phyloP scores from a whole-genome alignment of 495 filamentous ascomycete species.

The Sporormia fimetaria region DNA sequence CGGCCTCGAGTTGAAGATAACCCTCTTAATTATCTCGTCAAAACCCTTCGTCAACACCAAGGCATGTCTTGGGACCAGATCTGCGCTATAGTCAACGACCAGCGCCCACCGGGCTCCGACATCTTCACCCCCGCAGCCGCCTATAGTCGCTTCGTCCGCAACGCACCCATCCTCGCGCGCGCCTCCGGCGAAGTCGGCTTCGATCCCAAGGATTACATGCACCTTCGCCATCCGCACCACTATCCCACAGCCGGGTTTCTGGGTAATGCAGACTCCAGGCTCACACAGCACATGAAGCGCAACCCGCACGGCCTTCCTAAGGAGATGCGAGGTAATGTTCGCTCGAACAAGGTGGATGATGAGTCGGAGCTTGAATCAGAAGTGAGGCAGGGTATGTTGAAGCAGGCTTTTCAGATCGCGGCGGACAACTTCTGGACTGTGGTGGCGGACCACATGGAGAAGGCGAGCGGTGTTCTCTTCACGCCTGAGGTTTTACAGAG shows the following conservation, averaged over 20 bases:
- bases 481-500: too few species aligned
- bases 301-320: not conserved
- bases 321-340: not conserved
- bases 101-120: slow-evolving; percentile 17
- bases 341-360: slow-evolving; percentile 4
- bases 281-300: not conserved
- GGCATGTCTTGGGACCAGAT: slow-evolving; percentile 23
- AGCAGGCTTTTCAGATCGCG: slow-evolving; percentile 5
- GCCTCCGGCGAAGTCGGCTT: slow-evolving; percentile 22
- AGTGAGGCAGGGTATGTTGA: slow-evolving; percentile 7
- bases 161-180: slow-evolving; percentile 23
- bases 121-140: slow-evolving; percentile 25
- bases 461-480: not conserved
- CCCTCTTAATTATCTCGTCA: slow-evolving; percentile 29
- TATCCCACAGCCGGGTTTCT: not conserved
- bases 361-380: slow-evolving; percentile 8
- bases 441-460: slow-evolving; percentile 17
- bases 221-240: slow-evolving; percentile 12
- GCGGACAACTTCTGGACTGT: slow-evolving; percentile 9
- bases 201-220: slow-evolving; percentile 23
- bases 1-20: slow-evolving; percentile 23
- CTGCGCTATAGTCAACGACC: slow-evolving; percentile 22
- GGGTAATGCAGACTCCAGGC: not conserved
- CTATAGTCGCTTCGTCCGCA: slow-evolving; percentile 31
- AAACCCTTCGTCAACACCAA: slow-evolving; percentile 19